Percentiles rank a stretch among this genome's conserved stretches.
phyloP scores from a whole-genome alignment of 2,329 filamentous ascomycete genomes.

The Dothidotthia symphoricarpi region DNA sequence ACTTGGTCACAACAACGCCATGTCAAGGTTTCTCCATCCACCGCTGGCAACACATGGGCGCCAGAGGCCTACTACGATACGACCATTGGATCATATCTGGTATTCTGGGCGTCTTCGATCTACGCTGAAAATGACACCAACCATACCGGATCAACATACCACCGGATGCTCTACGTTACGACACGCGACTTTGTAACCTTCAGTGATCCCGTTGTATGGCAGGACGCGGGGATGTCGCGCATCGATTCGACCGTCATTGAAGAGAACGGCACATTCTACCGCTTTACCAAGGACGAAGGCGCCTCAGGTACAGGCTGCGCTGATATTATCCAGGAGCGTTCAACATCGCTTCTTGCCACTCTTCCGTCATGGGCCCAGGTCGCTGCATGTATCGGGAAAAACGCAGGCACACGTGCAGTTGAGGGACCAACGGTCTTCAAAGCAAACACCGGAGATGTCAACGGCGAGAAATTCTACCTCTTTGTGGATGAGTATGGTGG shows the following conservation, averaged over 20 bases:
- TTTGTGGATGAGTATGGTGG: constrained; percentile 56
- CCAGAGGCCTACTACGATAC: constrained; percentile 54
- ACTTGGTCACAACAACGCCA: constrained; percentile 55
- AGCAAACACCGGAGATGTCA: constrained; percentile 50
- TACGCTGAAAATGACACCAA: constrained; percentile 45
- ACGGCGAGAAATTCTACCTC: constrained; percentile 56
- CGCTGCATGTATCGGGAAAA: constrained; percentile 51
- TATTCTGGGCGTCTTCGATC: constrained; percentile 52
- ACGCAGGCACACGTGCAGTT: constrained; percentile 51
- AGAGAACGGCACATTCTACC: constrained; percentile 47
- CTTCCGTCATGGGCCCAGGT: constrained; percentile 48
- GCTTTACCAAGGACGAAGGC: constrained; percentile 58
- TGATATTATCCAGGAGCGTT: constrained; percentile 57
- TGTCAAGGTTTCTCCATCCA: constrained; percentile 50
- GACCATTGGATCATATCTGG: constrained; percentile 43
- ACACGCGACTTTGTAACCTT: constrained; percentile 55
- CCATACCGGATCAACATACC: constrained; percentile 48
- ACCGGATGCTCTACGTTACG: constrained; percentile 55
- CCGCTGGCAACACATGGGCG: constrained; percentile 56
- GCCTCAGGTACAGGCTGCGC: constrained; percentile 51
- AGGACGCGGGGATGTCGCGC: constrained; percentile 52
- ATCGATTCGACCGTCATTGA: constrained; percentile 56
- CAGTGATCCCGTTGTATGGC: constrained; percentile 50
- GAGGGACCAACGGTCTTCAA: constrained; percentile 56
- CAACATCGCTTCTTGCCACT: constrained; percentile 43